A percentile compares a stretch with the other conserved stretches of the same genome.
Evolutionary conservation across 2,329 filamentous ascomycete genomes (phyloP).

Genomic region (Fusarium decemcellulare): DNA sequence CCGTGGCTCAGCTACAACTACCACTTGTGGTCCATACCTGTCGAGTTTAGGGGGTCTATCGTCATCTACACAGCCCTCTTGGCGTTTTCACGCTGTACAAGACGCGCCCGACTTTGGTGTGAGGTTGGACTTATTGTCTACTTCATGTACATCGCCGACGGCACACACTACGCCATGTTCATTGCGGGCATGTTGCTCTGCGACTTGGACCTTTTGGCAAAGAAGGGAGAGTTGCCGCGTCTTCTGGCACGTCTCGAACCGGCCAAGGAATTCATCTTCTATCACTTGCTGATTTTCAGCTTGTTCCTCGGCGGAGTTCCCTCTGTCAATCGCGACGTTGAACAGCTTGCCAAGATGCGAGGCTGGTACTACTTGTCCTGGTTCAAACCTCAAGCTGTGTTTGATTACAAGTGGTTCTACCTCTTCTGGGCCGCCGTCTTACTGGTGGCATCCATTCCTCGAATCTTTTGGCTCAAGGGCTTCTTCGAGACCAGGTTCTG

Average conservation of each 20-base stretch:
- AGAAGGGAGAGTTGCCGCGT: slow-evolving; percentile 63
- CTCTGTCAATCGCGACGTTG: slow-evolving; percentile 62
- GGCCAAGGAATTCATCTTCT: slow-evolving; percentile 66
- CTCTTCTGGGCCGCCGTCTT: slow-evolving; percentile 73
- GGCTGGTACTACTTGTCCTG: slow-evolving; percentile 74
- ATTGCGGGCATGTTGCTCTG: slow-evolving; percentile 72
- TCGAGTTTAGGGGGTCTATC: slow-evolving; percentile 76
- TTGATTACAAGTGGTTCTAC: slow-evolving; percentile 78
- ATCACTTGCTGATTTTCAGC: slow-evolving; percentile 65
- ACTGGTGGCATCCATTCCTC: slow-evolving; percentile 68
- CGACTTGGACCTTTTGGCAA: slow-evolving; percentile 71
- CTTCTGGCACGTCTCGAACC: slow-evolving; percentile 62
- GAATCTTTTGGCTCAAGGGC: slow-evolving; percentile 69
- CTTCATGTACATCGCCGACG: slow-evolving; percentile 78
- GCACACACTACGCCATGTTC: slow-evolving; percentile 74
- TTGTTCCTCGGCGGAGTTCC: slow-evolving; percentile 75
- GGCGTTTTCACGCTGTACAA: slow-evolving; percentile 69
- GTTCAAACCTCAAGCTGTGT: slow-evolving; percentile 76
- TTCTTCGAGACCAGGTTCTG: slow-evolving; percentile 72
- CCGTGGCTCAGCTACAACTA: slow-evolving; percentile 68
- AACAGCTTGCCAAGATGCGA: slow-evolving; percentile 65
- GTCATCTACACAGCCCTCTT: slow-evolving; percentile 71
- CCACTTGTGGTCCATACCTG: slow-evolving; percentile 75
- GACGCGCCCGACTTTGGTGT: slow-evolving; percentile 68
- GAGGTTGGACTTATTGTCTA: slow-evolving; percentile 70